These are phyloP conservation scores for Cryptosporidium viatorum DNA, from an alignment of 169 alveolate genomes.

Conservation along the genomic window DNA sequence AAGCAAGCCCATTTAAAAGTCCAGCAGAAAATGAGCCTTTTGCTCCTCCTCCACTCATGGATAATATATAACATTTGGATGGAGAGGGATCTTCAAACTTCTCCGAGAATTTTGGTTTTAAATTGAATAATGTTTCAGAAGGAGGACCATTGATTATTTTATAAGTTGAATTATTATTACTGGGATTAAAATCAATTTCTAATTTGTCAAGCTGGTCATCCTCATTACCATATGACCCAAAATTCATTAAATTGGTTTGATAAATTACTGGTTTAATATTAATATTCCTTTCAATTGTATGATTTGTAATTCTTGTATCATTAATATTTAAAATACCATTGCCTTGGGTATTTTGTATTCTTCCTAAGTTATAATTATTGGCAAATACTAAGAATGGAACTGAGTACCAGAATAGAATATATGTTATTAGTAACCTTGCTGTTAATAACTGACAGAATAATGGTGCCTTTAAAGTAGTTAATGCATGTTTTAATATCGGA, in stretches of 20 bases:
- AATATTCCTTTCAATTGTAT: background rate
- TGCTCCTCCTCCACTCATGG: constrained; percentile 72
- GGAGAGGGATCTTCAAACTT: constrained; percentile 54
- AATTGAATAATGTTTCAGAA: constrained; percentile 28
- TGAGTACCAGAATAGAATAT: constrained; percentile 35
- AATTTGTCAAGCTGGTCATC: background rate
- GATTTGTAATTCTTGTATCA: background rate
- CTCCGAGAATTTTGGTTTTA: constrained; percentile 20
- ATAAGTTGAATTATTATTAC: background rate
- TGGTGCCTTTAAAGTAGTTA: background rate
- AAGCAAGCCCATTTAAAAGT: constrained; percentile 19
- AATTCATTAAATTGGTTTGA: background rate
- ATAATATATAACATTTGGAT: constrained; percentile 40
- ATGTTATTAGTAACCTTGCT: constrained; percentile 5
- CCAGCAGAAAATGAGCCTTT: constrained; percentile 67
- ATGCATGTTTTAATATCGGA: background rate
- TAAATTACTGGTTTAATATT: background rate
- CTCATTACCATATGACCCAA: background rate
- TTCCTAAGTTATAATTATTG: background rate
- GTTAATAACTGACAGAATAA: constrained; percentile 1
- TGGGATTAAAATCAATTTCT: background rate
- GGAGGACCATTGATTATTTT: background rate
- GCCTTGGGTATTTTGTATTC: background rate
- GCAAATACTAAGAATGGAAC: constrained; percentile 6
- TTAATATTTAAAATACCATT: background rate